Evolutionary conservation across 805 yeast species (phyloP), one percentile per base, ranked within the genome.

Genomic region (Metschnikowia sp.): DNA sequence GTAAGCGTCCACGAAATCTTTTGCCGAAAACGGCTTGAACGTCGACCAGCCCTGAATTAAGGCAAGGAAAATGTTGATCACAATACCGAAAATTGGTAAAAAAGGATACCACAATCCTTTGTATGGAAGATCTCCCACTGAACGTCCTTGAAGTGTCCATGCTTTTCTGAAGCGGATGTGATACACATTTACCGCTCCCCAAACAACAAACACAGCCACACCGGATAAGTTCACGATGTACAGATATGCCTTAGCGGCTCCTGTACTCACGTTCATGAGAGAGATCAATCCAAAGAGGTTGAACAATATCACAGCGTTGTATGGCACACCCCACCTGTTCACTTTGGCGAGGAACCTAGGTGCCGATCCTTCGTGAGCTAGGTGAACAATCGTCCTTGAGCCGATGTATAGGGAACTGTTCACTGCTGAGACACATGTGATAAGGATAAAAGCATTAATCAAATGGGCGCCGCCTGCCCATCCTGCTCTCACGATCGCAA

Each of bases 331-430:
- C 40, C 72, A 66, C 47, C 70, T 74, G 56, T 77, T 76, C 31
- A 81, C 78, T 52, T 68, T 73, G 2, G 72, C 72, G 48, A 85
- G 70, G 46, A 81, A 57, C 58, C 68, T 66, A 36, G 88, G 88
- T 0, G 86, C 87, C 49, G 74, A 72, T 1, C 83, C 81, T 46
- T 77, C 82, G 50, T 75, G 69, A 5, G 89, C 82, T 74, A 84
- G 74, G 45, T 78, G 81, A 52, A 84, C 79, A 11, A 85, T 69
- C 1, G 88, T 77, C 62, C 91, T 72, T 3, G 88, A 79, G 10
- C 86, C 88, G 62, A 84, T 75, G 62, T 80, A 85, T 44, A 84
- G 79, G 32, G 86, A 78, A 36, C 86, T 76, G 65, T 85, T 85
- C 58, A 84, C 79, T 6, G 91, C 86, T 31, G 86, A 81, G 37